Evolutionary conservation across 805 yeast species (phyloP).

Genomic region (Phaffomyces thermotolerans): DNA sequence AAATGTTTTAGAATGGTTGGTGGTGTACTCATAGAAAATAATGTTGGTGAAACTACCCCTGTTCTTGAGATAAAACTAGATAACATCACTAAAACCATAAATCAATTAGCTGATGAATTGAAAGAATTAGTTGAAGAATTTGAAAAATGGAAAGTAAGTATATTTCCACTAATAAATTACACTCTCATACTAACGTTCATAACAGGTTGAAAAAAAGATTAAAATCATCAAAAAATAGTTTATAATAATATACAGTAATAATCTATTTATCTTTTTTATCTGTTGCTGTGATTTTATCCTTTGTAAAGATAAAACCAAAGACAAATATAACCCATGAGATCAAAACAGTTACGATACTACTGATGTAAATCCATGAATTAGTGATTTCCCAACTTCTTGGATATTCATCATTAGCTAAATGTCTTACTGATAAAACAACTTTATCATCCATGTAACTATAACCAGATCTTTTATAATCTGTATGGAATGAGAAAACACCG

Average conservation of each 20-base stretch:
- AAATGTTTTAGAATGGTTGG: constrained; percentile 92
- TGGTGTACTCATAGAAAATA: constrained; percentile 79
- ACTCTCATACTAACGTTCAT: constrained; percentile 3
- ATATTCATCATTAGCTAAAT: constrained; percentile 92
- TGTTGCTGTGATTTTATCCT: constrained; percentile 10
- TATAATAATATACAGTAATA: background rate
- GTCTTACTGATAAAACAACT: constrained; percentile 77
- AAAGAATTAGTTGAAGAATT: constrained; percentile 30
- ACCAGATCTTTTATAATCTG: constrained; percentile 75
- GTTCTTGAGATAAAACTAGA: constrained; percentile 48
- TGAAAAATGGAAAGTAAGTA: constrained; percentile 33
- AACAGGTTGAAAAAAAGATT: constrained; percentile 10
- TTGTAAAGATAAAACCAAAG: constrained; percentile 40
- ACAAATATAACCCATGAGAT: constrained; percentile 73
- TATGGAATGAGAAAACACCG: constrained; percentile 85
- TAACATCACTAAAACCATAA: constrained; percentile 36
- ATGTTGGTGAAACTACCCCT: constrained; percentile 69
- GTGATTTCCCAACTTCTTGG: constrained; percentile 89
- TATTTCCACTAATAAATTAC: too few relatives aligned
- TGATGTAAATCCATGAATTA: constrained; percentile 86
- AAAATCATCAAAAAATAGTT: constrained; percentile 11
- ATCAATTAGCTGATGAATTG: constrained; percentile 28
- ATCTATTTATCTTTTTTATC: constrained; percentile 19
- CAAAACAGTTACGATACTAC: constrained; percentile 63
- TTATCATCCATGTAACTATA: constrained; percentile 57